These are phyloP conservation scores for Gilbertella persicaria DNA, from an alignment of 371 early-diverging fungal species.

Conservation along the genomic window DNA sequence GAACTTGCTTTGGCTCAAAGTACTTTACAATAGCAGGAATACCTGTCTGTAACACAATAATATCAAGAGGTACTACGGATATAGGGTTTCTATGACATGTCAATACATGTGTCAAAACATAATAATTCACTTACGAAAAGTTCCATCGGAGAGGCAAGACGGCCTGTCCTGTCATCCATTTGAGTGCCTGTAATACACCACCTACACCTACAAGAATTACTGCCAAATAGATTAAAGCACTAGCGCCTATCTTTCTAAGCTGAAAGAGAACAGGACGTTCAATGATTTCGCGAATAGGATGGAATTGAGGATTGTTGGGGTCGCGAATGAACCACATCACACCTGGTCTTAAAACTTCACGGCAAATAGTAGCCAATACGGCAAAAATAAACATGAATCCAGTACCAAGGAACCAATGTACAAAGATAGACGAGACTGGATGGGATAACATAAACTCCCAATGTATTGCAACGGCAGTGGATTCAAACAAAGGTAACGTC, in stretches of 20 bases:
- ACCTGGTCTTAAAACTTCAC: conserved; percentile 83
- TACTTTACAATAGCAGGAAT: conserved; percentile 61
- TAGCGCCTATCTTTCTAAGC: conserved; percentile 76
- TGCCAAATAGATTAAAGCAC: conserved; percentile 75
- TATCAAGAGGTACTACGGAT: conserved; percentile 77
- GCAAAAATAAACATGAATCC: conserved; percentile 92
- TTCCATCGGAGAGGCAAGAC: conserved; percentile 57
- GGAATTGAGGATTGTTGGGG: conserved; percentile 91
- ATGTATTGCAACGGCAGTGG: conserved; percentile 57
- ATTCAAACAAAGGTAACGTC: conserved; percentile 71
- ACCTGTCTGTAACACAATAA: conserved; percentile 70
- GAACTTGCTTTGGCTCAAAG: conserved; percentile 49
- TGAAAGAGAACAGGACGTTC: conserved; percentile 76
- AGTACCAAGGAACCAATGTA: conserved; percentile 93
- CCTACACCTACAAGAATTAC: conserved; percentile 73
- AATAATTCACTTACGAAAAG: conserved; percentile 34
- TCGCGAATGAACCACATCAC: conserved; percentile 97
- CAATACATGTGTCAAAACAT: neutral
- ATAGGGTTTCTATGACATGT: conserved; percentile 53
- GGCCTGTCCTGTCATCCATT: conserved; percentile 12
- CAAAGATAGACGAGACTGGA: conserved; percentile 70
- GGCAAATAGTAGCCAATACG: conserved; percentile 71
- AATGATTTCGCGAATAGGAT: conserved; percentile 88
- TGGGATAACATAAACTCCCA: conserved; percentile 51
- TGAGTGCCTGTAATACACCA: conserved; percentile 47